Evolutionary conservation across 2,329 filamentous ascomycete genomes (phyloP), one percentile per base, ranked within the genome.

Genomic region (Emericellopsis atlantica): DNA sequence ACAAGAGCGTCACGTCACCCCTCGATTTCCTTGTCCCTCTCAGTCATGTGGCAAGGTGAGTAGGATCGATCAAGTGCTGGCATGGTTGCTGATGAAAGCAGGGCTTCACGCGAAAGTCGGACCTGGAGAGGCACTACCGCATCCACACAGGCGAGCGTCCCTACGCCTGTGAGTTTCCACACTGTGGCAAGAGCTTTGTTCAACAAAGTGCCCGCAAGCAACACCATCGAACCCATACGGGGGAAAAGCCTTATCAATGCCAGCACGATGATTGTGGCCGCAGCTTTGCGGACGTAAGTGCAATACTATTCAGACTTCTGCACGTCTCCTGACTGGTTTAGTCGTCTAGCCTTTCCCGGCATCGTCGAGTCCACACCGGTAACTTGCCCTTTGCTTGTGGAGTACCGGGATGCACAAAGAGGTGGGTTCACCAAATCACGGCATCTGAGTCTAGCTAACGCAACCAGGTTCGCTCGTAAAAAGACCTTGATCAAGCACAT

Each of bases 51-150:
- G 26, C 26, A 29, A 29, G 26, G 26, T 29, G 12, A 29, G 26
- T 29, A 3, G 26, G 6, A 29, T 29, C 12, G 26, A 29, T 12
- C 26, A 29, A 29, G 8, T 9, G 26, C 4, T 29, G 26, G 26
- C 26, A 29, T 3, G 12, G 12, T 12, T 9, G 26, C 26, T 74
- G 70, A 6, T 84, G 79, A 52, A 74, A 75, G 36, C 83, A 84
- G 61, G 78, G 75, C 57, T 84, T 84, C 56, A 83, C 83, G 47
- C 79, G 84, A 52, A 83, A 83, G 58, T 83, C 79, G 15, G 79
- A 83, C 51, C 62, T 84, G 45, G 77, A 81, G 52, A 70, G 79
- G 53, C 79, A 84, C 53, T 80, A 80, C 53, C 71, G 79, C 46
- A 84, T 83, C 52, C 79, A 84, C 58, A 84, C 79, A 41, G 82